Evolutionary conservation across 2,329 filamentous ascomycete species (phyloP), one percentile per base, ranked within the genome.

Genomic region (Exophiala phaeomuriformis): DNA sequence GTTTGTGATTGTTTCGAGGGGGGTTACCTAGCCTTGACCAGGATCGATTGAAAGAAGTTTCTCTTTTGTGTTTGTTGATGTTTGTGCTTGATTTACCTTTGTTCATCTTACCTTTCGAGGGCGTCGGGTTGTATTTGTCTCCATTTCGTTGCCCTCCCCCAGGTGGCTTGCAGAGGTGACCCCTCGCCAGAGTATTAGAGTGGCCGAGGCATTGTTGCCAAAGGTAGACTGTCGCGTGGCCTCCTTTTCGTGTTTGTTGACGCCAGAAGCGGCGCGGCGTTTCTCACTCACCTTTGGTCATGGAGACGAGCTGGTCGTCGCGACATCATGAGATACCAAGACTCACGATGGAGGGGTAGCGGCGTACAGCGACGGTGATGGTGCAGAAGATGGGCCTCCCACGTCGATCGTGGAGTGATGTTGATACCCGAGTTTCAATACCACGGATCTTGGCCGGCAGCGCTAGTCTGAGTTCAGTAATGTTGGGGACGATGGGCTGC

Each of bases 221-320:
- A 41, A 45, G 29, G 28, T 3, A 45, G 43, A 9, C 41, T 36
- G 29, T 50, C 19, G 10, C 42, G 37, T 42, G 29, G 39, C 12
- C 19, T 29, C 12, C 19, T 29, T 28, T 1, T 46, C 40, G 41
- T 49, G 44, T n/a, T 46, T 37, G 47, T 36, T 43, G 5, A 12
- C 30, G 30, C 43, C 48, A 47, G 51, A 51, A 48, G 39, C 44
- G 33, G 47, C 55, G 47, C 51, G 55, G 49, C 35, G 10, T 12
- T 32, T 53, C 50, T 19, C 19, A 10, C 28, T 7, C 10, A 36
- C 33, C 12, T 5, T 19, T 39, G 47, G 35, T 51, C 55, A 53
- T 40, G 44, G 48, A 28, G 28, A 40, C 4, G n/a, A 9, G 40
- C 30, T 27, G 44, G 28, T 12, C 42, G 28, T 3, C 31, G 19